Percentiles rank a stretch among this genome's conserved stretches.
Conservation (phyloP, 352 stramenopile species). For the Phytophthora hybrid region DNA sequence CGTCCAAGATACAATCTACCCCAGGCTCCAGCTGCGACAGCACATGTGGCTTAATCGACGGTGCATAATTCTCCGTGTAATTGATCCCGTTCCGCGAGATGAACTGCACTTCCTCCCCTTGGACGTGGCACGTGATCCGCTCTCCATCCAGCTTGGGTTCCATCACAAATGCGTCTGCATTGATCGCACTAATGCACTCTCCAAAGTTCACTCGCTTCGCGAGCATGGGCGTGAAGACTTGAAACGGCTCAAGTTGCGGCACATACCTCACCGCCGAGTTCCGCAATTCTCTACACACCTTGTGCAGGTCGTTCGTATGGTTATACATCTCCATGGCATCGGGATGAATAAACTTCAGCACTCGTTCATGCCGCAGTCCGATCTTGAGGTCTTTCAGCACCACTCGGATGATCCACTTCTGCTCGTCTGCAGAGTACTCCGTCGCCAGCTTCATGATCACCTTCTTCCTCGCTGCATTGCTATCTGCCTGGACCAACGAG, state of each 20-base stretch:
- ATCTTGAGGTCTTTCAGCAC: conserved; percentile 91
- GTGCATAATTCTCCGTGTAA: conserved; percentile 79
- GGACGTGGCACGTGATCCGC: conserved; percentile 83
- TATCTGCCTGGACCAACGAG: conserved; percentile 56
- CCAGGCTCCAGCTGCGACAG: conserved; percentile 62
- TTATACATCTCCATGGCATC: conserved; percentile 90
- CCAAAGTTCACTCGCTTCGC: conserved; percentile 88
- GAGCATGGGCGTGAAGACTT: conserved; percentile 89
- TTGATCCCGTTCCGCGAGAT: conserved; percentile 89
- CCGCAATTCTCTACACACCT: conserved; percentile 74
- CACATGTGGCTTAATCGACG: conserved; percentile 68
- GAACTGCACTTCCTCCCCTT: conserved; percentile 70
- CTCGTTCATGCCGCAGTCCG: conserved; percentile 79
- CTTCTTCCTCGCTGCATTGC: conserved; percentile 50
- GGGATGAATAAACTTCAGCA: conserved; percentile 84
- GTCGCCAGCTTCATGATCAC: conserved; percentile 82
- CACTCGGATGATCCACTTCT: conserved; percentile 88
- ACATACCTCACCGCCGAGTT: conserved; percentile 88
- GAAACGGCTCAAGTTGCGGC: conserved; percentile 79
- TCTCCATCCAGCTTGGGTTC: conserved; percentile 89
- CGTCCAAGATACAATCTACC: conserved; percentile 83
- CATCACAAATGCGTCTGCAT: conserved; percentile 78
- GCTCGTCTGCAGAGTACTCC: conserved; percentile 75
- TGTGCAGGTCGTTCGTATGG: conserved; percentile 86
- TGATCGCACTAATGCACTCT: conserved; percentile 78